phyloP scores from a whole-genome alignment of 1,139 yeast species.

The Candida tetrigidarum region DNA sequence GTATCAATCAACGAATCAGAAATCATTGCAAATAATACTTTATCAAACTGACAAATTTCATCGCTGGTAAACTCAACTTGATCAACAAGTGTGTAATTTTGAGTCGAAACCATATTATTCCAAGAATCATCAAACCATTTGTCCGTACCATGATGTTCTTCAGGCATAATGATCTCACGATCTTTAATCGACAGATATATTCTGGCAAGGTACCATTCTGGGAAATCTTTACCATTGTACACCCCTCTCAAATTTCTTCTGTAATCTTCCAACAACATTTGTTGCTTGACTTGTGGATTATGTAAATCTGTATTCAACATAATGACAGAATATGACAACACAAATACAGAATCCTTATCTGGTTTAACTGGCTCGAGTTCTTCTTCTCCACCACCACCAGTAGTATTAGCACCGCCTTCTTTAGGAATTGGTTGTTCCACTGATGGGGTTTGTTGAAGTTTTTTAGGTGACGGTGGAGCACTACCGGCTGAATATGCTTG shows the following conservation, averaged over 20 bases:
- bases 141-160: constrained; percentile 87
- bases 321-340: constrained; percentile 74
- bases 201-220: constrained; percentile 80
- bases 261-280: constrained; percentile 88
- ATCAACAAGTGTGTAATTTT: constrained; percentile 22
- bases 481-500: constrained; percentile 11
- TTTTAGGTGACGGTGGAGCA: constrained; percentile 8
- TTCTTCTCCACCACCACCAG: constrained; percentile 21
- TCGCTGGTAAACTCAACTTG: constrained; percentile 24
- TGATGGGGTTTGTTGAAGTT: constrained; percentile 45
- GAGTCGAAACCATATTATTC: constrained; percentile 77
- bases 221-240: constrained; percentile 77
- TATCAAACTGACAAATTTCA: constrained; percentile 60
- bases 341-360: constrained; percentile 72
- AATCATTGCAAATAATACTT: constrained; percentile 63
- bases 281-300: constrained; percentile 78
- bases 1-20: constrained; percentile 71
- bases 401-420: too few species aligned
- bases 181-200: constrained; percentile 82
- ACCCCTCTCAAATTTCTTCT: constrained; percentile 81
- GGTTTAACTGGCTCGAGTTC: constrained; percentile 56
- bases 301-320: constrained; percentile 80
- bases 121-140: constrained; percentile 95
- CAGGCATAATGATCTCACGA: constrained; percentile 96
- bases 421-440: constrained; percentile 10